Evolutionary conservation across 169 alveolate species (phyloP).

Genomic region (Plasmodium sp.): DNA sequence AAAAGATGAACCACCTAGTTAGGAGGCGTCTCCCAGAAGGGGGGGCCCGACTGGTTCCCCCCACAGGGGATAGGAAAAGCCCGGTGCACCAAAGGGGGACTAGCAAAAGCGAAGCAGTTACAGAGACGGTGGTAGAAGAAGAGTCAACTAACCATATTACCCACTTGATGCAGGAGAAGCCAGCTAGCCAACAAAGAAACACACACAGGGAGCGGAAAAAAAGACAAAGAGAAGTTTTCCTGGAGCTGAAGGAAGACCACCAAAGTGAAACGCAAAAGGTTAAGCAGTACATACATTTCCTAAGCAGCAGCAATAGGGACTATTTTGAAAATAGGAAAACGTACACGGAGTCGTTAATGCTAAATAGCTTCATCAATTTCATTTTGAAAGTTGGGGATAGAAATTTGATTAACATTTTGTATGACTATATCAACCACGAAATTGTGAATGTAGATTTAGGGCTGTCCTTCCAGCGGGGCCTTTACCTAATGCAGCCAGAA

Average conservation of each 20-base stretch:
- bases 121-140: too few species aligned
- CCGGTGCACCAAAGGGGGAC: not conserved
- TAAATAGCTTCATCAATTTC: constrained; percentile 8
- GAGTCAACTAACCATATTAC: not conserved
- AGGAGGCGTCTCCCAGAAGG: not conserved
- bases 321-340: constrained; percentile 23
- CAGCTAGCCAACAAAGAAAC: not conserved
- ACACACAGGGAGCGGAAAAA: not conserved
- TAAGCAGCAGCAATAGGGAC: not conserved
- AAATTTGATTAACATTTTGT: not conserved
- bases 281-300: constrained; percentile 7
- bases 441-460: not conserved
- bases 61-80: not conserved
- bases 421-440: constrained; percentile 22
- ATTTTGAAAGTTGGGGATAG: not conserved
- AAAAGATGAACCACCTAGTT: not conserved
- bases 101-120: not conserved
- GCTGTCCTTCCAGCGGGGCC: not conserved
- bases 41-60: not conserved
- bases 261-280: not conserved
- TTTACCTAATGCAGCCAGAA: not conserved
- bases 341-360: not conserved
- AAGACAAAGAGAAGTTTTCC: not conserved
- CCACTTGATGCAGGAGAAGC: not conserved
- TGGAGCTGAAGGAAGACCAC: not conserved